Evolutionary conservation across 208 protist genomes (phyloP).

Genomic region (Strigomonas culicis): DNA sequence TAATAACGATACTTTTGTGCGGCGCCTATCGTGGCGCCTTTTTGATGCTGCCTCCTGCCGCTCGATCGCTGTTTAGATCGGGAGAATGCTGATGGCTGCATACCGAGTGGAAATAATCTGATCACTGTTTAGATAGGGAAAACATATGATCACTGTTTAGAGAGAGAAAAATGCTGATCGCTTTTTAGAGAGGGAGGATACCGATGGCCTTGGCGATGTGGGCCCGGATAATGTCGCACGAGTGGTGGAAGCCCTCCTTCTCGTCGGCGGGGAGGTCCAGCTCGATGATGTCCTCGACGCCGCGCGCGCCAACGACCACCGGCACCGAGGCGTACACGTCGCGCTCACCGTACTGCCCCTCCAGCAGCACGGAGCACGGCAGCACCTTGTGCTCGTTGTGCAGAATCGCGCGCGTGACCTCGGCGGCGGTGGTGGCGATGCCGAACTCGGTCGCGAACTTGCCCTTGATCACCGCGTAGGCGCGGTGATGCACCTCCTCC

Average conservation of each 20-base stretch:
- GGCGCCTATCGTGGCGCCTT: no score
- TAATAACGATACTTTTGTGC: no score
- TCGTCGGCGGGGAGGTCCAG: conserved; percentile 31
- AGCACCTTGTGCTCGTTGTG: conserved; percentile 45
- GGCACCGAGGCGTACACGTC: conserved; percentile 38
- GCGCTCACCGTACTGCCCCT: conserved; percentile 39
- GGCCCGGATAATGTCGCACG: conserved; percentile 30
- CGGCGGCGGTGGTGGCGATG: conserved; percentile 30
- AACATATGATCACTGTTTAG: no score
- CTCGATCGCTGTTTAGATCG: no score
- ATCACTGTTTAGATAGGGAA: no score
- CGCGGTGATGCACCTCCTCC: conserved; percentile 35
- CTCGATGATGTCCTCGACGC: conserved; percentile 39
- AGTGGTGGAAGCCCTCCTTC: conserved; percentile 32
- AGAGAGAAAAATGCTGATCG: no score
- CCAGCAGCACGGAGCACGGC: conserved; percentile 38
- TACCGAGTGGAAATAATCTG: no score
- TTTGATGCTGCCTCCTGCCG: no score
- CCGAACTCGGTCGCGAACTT: conserved; percentile 51
- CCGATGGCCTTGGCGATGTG: conserved; percentile 25
- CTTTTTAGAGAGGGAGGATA: conserved; percentile 23
- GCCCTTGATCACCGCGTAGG: conserved; percentile 32
- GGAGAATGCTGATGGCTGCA: no score
- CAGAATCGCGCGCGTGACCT: conserved; percentile 38
- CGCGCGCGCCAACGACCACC: conserved; percentile 25